phyloP scores from a whole-genome alignment of 805 yeast genomes.

The Candida taoyuanica region DNA sequence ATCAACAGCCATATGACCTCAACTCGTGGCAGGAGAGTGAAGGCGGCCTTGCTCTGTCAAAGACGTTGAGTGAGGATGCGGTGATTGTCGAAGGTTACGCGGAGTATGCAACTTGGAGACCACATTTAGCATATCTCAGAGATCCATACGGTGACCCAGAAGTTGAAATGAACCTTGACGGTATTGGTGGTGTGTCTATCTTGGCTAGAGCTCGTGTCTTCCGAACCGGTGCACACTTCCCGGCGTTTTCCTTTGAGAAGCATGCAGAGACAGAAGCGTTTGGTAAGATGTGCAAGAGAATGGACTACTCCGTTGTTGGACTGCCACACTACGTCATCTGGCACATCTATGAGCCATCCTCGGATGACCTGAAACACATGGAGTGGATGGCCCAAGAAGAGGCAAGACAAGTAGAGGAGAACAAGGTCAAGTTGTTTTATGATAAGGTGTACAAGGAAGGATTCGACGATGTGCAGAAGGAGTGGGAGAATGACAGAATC shows the following conservation, averaged over 20 bases:
- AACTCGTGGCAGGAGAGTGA: conserved; percentile 85
- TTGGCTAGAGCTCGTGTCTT: conserved; percentile 85
- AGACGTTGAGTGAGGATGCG: conserved; percentile 81
- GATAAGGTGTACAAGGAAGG: conserved; percentile 74
- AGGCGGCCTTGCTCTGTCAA: conserved; percentile 75
- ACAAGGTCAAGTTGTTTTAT: conserved; percentile 57
- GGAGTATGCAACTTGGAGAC: conserved; percentile 97
- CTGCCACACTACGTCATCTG: conserved; percentile 94
- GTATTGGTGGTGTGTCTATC: conserved; percentile 96
- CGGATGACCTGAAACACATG: conserved; percentile 85
- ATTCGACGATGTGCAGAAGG: conserved; percentile 67
- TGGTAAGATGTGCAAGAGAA: conserved; percentile 80
- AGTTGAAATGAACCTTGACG: conserved; percentile 90
- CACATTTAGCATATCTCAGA: conserved; percentile 90
- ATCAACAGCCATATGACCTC: conserved; percentile 79
- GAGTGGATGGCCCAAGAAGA: conserved; percentile 90
- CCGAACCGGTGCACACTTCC: conserved; percentile 89
- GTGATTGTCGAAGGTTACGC: conserved; percentile 97
- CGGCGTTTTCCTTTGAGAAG: conserved; percentile 91
- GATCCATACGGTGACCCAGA: conserved; percentile 95
- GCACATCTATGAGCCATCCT: conserved; percentile 95
- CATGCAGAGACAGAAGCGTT: conserved; percentile 99
- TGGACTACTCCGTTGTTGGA: conserved; percentile 89
- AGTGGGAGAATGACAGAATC: conserved; percentile 71
- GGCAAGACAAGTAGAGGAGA: conserved; percentile 58